Percentiles rank a stretch among this genome's conserved stretches.
These are phyloP conservation scores for Helotiales sp. DNA, from an alignment of 2,329 filamentous ascomycete species.

Conservation along the genomic window DNA sequence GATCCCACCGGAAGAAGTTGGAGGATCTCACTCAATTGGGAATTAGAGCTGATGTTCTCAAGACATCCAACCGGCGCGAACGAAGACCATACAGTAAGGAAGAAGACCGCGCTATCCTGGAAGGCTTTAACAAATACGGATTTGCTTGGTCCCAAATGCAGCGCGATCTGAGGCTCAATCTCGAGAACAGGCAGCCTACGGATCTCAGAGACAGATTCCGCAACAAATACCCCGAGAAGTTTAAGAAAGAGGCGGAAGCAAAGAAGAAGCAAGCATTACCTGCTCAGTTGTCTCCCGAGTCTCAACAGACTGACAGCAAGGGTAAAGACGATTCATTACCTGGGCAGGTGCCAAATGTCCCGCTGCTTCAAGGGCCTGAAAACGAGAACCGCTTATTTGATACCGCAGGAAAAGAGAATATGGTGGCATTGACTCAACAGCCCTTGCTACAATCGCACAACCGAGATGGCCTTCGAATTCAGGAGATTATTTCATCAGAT, in stretches of 20 bases:
- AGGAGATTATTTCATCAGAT: conserved; percentile 31
- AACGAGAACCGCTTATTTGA: not conserved
- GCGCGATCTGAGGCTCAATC: conserved; percentile 56
- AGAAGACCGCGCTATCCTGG: conserved; percentile 62
- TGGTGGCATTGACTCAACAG: not conserved
- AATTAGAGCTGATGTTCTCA: conserved; percentile 54
- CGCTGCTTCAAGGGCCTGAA: not conserved
- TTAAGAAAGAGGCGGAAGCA: conserved; percentile 31
- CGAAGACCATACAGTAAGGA: conserved; percentile 61
- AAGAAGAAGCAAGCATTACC: not conserved
- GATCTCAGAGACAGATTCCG: conserved; percentile 63
- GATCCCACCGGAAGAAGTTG: conserved; percentile 55
- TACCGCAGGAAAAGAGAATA: not conserved
- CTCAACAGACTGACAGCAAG: not conserved
- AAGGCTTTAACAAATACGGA: conserved; percentile 59
- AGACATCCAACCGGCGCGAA: conserved; percentile 60
- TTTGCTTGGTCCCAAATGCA: conserved; percentile 67
- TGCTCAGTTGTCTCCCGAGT: not conserved
- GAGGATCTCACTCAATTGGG: conserved; percentile 58
- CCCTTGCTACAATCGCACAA: conserved; percentile 17
- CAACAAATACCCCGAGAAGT: conserved; percentile 63
- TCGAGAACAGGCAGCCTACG: conserved; percentile 60
- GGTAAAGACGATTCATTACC: not conserved
- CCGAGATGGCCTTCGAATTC: conserved; percentile 31
- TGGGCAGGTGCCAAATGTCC: not conserved